Conservation (phyloP, 257 asterid genomes). For the Cinchona pubescens region DNA sequence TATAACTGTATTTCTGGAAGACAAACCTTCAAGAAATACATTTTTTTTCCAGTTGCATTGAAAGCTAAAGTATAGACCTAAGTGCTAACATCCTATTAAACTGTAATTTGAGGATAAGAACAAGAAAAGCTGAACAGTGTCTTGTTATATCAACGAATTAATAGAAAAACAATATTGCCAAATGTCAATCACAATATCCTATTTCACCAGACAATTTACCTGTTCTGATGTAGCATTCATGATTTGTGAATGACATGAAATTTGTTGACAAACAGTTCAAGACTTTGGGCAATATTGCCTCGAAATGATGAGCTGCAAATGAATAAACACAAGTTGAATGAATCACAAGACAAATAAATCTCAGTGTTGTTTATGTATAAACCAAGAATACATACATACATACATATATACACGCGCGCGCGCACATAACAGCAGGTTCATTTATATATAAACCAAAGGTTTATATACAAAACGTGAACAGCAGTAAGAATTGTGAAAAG, state of each 20-base stretch:
- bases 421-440: too few species aligned
- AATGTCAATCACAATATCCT: background rate
- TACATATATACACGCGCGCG: too few species aligned
- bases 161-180: background rate
- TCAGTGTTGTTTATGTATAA: background rate
- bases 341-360: background rate
- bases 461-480: background rate
- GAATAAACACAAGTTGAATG: constrained; percentile 8
- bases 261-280: constrained; percentile 61
- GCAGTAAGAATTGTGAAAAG: constrained; percentile 3
- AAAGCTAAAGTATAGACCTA: background rate
- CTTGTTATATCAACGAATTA: background rate
- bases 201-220: constrained; percentile 42
- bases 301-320: constrained; percentile 67
- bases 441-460: background rate
- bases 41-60: background rate
- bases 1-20: background rate
- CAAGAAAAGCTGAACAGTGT: background rate
- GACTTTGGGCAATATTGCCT: constrained; percentile 62
- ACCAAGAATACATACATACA: too few species aligned
- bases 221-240: constrained; percentile 87
- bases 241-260: constrained; percentile 62
- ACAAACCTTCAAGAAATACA: background rate
- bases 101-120: background rate
- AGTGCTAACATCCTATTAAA: background rate